A percentile compares a stretch with the other conserved stretches of the same genome.
phyloP scores from a whole-genome alignment of 345 rosid genomes.

The Gossypium herbaceum region DNA sequence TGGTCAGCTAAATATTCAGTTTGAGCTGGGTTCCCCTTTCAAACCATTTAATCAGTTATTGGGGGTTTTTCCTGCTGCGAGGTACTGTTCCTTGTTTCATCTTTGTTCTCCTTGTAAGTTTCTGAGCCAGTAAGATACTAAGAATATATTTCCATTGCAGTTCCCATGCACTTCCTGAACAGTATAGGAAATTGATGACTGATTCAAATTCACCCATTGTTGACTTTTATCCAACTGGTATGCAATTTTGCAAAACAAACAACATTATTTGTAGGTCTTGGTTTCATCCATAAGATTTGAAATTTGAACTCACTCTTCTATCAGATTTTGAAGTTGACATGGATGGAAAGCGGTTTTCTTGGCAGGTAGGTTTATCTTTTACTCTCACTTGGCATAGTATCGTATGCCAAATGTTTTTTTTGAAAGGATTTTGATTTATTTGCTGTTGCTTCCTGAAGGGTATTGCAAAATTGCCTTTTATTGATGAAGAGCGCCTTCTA shows the following conservation, averaged over 20 bases:
- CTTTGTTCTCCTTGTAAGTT: background rate
- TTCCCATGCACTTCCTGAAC: conserved; percentile 88
- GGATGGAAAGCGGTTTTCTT: conserved; percentile 83
- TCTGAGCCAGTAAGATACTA: background rate
- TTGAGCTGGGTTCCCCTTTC: conserved; percentile 23
- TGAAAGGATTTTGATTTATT: background rate
- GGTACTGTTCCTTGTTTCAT: background rate
- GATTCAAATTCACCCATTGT: conserved; percentile 77
- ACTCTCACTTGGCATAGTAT: background rate
- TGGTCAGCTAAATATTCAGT: conserved; percentile 67
- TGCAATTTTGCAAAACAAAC: background rate
- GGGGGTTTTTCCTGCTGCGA: conserved; percentile 95
- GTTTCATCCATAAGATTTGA: background rate
- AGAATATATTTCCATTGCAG: conserved; percentile 25
- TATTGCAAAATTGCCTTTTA: conserved; percentile 83
- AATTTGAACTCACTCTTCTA: background rate
- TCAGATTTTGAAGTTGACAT: conserved; percentile 77
- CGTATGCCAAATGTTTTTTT: background rate
- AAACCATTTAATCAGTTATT: conserved; percentile 91
- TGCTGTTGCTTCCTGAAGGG: conserved; percentile 35
- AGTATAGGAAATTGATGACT: conserved; percentile 75
- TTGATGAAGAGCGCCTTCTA: conserved; percentile 84
- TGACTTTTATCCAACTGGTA: conserved; percentile 76
- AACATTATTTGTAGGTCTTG: background rate
- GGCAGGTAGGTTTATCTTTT: conserved; percentile 52